Percentiles rank a stretch among this genome's conserved stretches.
Evolutionary conservation across 2,329 filamentous ascomycete species (phyloP).

Genomic region (Nothomitra cinnamomea): DNA sequence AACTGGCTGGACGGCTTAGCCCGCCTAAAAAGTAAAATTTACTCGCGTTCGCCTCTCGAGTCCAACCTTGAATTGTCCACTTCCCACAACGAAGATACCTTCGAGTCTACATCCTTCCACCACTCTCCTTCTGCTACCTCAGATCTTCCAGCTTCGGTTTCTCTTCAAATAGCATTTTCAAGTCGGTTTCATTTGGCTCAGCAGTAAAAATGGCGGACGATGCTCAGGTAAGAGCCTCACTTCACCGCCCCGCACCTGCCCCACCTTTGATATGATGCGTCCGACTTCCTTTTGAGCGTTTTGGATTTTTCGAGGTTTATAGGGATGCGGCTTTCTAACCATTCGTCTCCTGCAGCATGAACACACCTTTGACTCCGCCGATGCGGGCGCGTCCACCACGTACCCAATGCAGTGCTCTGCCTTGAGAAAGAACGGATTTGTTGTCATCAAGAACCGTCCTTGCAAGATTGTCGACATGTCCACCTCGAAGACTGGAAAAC

Average conservation of each 20-base stretch:
- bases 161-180: neutral
- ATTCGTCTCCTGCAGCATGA: constrained; percentile 28
- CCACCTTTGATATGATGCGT: constrained; percentile 6
- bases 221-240: constrained; percentile 37
- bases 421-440: constrained; percentile 96
- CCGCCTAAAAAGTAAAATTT: neutral
- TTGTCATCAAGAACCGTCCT: constrained; percentile 95
- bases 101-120: constrained; percentile 8
- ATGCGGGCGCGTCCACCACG: constrained; percentile 89
- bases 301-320: neutral
- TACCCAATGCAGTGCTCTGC: constrained; percentile 99
- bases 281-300: constrained; percentile 13
- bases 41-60: neutral
- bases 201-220: constrained; percentile 48
- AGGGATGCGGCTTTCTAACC: neutral
- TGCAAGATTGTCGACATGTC: constrained; percentile 99
- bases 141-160: constrained; percentile 8
- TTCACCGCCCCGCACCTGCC: constrained; percentile 15
- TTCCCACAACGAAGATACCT: constrained; percentile 2
- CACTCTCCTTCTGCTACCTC: constrained; percentile 12
- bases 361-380: constrained; percentile 75
- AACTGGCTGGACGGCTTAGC: neutral
- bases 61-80: neutral
- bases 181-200: constrained; percentile 13
- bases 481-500: constrained; percentile 99